phyloP scores from a whole-genome alignment of 2,329 filamentous ascomycete genomes.

The Pleoardoris graminearum region DNA sequence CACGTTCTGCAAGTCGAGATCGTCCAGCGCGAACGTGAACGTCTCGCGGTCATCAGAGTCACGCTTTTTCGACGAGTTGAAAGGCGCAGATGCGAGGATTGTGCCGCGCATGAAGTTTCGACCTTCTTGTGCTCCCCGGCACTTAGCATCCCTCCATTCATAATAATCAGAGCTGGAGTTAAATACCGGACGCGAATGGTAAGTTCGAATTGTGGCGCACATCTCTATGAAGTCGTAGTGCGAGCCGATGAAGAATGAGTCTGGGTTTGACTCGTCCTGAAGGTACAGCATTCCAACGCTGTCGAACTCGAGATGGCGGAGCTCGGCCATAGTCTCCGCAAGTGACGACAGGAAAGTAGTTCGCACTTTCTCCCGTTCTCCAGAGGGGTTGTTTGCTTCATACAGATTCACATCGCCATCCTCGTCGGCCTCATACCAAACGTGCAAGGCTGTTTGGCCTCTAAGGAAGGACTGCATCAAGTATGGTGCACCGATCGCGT shows the following conservation, averaged over 20 bases:
- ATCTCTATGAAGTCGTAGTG: not conserved
- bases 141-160: too few relatives aligned
- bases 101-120: too few relatives aligned
- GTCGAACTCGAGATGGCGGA: not conserved
- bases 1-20: slow-evolving; percentile 24
- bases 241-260: not conserved
- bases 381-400: too few relatives aligned
- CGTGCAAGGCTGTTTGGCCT: too few relatives aligned
- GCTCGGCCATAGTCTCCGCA: not conserved
- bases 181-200: too few relatives aligned
- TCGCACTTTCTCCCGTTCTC: too few relatives aligned
- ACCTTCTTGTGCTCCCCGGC: not conserved
- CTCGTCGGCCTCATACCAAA: too few relatives aligned
- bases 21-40: slow-evolving; percentile 6
- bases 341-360: not conserved
- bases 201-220: not conserved
- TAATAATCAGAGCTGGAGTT: too few relatives aligned
- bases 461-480: too few relatives aligned
- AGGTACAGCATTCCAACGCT: not conserved
- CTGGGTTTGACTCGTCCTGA: not conserved
- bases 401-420: too few relatives aligned
- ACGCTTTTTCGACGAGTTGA: too few relatives aligned
- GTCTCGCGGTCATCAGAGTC: not conserved
- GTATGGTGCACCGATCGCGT: too few relatives aligned
- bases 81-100: not conserved